Conservation (phyloP, 306 rosid species). For the Potentilla sterilis region DNA sequence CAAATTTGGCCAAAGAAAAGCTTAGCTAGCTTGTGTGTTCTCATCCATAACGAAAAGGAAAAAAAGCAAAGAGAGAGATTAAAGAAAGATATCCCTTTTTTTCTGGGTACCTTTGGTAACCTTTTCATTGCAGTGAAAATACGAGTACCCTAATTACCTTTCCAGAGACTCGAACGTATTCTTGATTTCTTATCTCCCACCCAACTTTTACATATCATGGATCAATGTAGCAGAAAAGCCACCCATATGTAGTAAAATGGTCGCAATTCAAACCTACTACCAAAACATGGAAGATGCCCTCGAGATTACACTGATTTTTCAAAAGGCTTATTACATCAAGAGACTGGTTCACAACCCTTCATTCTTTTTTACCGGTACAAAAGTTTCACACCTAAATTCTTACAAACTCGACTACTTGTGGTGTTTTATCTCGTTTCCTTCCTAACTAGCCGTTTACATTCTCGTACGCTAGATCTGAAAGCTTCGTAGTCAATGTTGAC, state of each 20-base stretch:
- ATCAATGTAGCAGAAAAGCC: constrained; percentile 14
- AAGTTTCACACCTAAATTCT: too few species aligned
- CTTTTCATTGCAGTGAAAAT: constrained; percentile 33
- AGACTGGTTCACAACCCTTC: too few species aligned
- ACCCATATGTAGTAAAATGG: constrained; percentile 4
- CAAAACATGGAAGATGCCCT: constrained; percentile 4
- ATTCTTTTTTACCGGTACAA: too few species aligned
- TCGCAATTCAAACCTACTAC: constrained; percentile 13
- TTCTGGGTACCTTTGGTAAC: constrained; percentile 19
- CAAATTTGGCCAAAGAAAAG: constrained; percentile 52
- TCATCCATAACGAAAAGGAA: constrained; percentile 30
- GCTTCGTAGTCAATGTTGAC: too few species aligned
- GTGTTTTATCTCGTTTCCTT: too few species aligned
- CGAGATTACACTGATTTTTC: neutral
- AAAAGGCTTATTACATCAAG: too few species aligned
- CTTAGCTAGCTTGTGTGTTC: constrained; percentile 30
- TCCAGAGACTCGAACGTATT: constrained; percentile 9
- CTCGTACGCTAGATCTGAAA: too few species aligned
- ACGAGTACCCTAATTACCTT: constrained; percentile 10
- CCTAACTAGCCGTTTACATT: too few species aligned
- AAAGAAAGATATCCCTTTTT: constrained; percentile 22
- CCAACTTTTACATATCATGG: constrained; percentile 15
- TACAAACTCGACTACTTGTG: too few species aligned
- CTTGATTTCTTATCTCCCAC: constrained; percentile 15
- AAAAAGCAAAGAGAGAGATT: constrained; percentile 24